Evolutionary conservation across 2,329 filamentous ascomycete genomes (phyloP).

Genomic region (Botrytis sinoallii): DNA sequence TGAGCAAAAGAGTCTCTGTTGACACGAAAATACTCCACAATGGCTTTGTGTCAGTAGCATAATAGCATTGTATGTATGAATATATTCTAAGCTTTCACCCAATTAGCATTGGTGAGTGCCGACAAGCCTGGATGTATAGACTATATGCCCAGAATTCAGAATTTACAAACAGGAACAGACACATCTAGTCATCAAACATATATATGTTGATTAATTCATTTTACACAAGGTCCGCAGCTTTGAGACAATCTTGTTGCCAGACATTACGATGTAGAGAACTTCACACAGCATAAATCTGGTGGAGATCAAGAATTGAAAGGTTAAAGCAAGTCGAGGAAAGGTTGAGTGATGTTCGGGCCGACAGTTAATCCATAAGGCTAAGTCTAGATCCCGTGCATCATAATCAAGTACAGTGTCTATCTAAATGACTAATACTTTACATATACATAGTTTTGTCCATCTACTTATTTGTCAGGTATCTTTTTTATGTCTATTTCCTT

Average conservation of each 20-base stretch:
- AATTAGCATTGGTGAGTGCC: neutral
- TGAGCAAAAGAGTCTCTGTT: neutral
- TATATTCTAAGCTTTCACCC: neutral
- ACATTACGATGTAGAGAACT: slow-evolving; percentile 4
- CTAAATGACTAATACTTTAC: neutral
- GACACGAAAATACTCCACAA: neutral
- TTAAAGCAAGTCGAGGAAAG: neutral
- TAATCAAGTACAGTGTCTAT: neutral
- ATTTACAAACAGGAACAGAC: neutral
- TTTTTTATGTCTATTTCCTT: neutral
- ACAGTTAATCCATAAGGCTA: neutral
- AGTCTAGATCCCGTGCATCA: slow-evolving; percentile 5
- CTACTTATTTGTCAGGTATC: neutral
- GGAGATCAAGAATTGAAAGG: neutral
- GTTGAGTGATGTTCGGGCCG: neutral
- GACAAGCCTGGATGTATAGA: neutral
- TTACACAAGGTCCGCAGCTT: neutral
- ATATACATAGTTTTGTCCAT: neutral
- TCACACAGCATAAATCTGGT: slow-evolving; percentile 10
- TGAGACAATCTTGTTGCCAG: neutral
- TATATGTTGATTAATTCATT: neutral
- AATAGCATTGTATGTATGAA: neutral
- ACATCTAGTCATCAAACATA: neutral
- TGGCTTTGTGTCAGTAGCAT: neutral
- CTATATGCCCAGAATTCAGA: neutral